These are phyloP conservation scores for Camelina sativa DNA, from an alignment of 345 rosid genomes.

Conservation along the genomic window DNA sequence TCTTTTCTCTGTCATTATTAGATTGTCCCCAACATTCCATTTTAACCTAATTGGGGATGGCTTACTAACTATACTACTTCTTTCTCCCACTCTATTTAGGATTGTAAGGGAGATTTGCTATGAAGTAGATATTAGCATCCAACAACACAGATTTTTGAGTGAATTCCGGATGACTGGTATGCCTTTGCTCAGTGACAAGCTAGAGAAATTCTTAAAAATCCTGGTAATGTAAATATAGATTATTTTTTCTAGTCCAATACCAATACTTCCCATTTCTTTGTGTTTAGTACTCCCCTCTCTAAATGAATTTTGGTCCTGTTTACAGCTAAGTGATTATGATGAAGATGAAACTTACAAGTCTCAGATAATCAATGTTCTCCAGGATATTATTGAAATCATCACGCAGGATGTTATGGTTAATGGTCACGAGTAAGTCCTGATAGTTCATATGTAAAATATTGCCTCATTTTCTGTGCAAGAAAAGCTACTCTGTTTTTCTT, in stretches of 20 bases:
- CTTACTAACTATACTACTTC: constrained; percentile 26
- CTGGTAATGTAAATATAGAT: constrained; percentile 56
- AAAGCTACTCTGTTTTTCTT: constrained; percentile 1
- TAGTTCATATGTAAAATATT: constrained; percentile 30
- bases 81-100: constrained; percentile 48
- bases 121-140: constrained; percentile 59
- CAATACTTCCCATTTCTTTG: constrained; percentile 12
- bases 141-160: constrained; percentile 53
- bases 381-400: constrained; percentile 90
- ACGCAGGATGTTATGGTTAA: constrained; percentile 71
- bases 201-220: constrained; percentile 73
- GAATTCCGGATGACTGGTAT: constrained; percentile 73
- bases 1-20: background rate
- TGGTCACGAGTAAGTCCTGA: constrained; percentile 72
- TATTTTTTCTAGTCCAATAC: background rate
- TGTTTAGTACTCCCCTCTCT: background rate
- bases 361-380: constrained; percentile 86
- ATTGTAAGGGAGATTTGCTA: constrained; percentile 58
- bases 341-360: constrained; percentile 54
- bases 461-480: constrained; percentile 22
- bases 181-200: constrained; percentile 72
- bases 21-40: constrained; percentile 18
- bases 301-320: constrained; percentile 30
- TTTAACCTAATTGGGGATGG: constrained; percentile 16
- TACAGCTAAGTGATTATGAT: constrained; percentile 57